A percentile compares a stretch with the other conserved stretches of the same genome.
These are phyloP conservation scores for Hypoxylon sp. DNA, from an alignment of 2,329 filamentous ascomycete species.

Conservation along the genomic window DNA sequence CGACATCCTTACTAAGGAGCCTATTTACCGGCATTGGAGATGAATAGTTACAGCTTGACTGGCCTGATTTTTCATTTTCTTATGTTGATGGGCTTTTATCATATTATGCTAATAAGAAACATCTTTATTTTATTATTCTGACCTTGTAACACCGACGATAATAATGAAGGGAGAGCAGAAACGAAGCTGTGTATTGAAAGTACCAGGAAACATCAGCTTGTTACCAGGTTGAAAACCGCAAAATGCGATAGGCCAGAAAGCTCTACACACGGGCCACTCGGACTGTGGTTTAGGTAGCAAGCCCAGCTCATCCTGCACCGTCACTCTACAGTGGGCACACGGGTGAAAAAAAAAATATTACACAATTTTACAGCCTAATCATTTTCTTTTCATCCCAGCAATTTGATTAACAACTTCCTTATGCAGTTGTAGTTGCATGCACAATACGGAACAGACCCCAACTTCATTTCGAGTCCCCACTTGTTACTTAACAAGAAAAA, in stretches of 20 bases:
- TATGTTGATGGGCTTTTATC: background rate
- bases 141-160: background rate
- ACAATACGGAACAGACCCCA: conserved; percentile 21
- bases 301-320: background rate
- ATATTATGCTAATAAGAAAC: background rate
- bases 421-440: conserved; percentile 32
- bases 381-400: conserved; percentile 11
- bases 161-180: background rate
- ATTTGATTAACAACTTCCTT: conserved; percentile 29
- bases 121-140: background rate
- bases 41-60: too few species aligned
- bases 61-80: too few species aligned
- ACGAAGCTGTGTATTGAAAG: too few species aligned
- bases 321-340: conserved; percentile 11
- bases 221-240: conserved; percentile 3
- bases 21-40: conserved; percentile 25
- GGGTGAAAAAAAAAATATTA: conserved; percentile 13
- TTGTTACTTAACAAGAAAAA: conserved; percentile 29
- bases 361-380: conserved; percentile 6
- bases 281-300: conserved; percentile 11
- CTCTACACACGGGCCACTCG: conserved; percentile 19
- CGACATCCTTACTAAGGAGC: conserved; percentile 26
- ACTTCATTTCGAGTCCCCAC: conserved; percentile 25
- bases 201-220: too few species aligned
- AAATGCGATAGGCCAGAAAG: conserved; percentile 22